These are phyloP conservation scores for Elaphomyces granulatus DNA, from an alignment of 495 filamentous ascomycete genomes.

Conservation along the genomic window DNA sequence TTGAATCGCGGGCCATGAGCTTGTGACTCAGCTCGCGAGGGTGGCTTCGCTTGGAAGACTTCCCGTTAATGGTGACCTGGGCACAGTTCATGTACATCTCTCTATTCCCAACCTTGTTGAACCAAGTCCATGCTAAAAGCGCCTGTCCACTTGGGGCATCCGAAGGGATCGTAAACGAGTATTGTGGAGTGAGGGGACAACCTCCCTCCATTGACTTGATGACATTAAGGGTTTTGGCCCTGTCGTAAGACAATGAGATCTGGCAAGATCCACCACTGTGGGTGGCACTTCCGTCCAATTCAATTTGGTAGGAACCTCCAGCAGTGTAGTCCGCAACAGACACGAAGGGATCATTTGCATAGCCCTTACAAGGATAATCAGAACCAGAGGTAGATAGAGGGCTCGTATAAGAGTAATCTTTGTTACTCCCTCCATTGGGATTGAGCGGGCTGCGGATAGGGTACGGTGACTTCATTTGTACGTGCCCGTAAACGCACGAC, in stretches of 20 bases:
- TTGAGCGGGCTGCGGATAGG: conserved; percentile 36
- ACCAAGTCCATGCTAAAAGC: conserved; percentile 76
- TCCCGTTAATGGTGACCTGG: conserved; percentile 49
- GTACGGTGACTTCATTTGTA: conserved; percentile 32
- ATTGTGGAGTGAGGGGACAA: conserved; percentile 46
- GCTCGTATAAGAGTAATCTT: conserved; percentile 39
- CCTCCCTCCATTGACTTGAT: conserved; percentile 73
- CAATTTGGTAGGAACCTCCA: conserved; percentile 27
- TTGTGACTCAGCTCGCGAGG: conserved; percentile 6
- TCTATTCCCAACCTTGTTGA: conserved; percentile 76
- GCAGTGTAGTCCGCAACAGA: conserved; percentile 31
- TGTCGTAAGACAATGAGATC: conserved; percentile 66
- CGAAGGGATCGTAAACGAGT: conserved; percentile 34
- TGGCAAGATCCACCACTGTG: conserved; percentile 87
- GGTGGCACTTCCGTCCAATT: conserved; percentile 39
- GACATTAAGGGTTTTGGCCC: conserved; percentile 55
- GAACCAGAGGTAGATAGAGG: conserved; percentile 28
- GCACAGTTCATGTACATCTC: conserved; percentile 98
- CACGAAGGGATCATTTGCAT: conserved; percentile 30
- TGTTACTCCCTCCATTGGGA: conserved; percentile 13
- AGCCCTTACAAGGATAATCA: conserved; percentile 41
- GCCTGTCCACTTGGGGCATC: conserved; percentile 36
- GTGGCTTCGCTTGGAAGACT: conserved; percentile 21
- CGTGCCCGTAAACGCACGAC: conserved; percentile 27
- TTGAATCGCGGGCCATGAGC: conserved; percentile 10